Percentiles rank a stretch among this genome's conserved stretches.
Evolutionary conservation across 2,329 filamentous ascomycete species (phyloP).

Genomic region (Fusarium sp.): DNA sequence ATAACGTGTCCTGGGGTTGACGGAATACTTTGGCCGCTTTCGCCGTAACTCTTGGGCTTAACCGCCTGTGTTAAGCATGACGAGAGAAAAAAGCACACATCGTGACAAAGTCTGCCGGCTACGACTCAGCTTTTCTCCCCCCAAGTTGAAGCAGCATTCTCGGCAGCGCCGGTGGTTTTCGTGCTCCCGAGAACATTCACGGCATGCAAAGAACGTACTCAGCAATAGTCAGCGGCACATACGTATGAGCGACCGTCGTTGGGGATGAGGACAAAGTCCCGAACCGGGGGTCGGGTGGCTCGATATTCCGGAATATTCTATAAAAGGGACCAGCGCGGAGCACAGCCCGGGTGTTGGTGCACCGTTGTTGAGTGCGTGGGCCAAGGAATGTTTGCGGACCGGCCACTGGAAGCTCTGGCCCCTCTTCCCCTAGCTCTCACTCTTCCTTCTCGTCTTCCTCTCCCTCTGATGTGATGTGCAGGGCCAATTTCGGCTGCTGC

Average conservation of each 20-base stretch:
- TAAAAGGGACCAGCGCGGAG: constrained; percentile 38
- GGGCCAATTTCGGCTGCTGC: constrained; percentile 39
- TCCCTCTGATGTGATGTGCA: constrained; percentile 32
- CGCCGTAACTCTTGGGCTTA: no score
- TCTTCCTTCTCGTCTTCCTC: constrained; percentile 1
- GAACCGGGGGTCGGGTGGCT: constrained; percentile 24
- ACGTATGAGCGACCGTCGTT: background rate
- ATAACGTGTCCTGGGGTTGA: no score
- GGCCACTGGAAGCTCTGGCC: background rate
- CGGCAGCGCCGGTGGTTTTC: no score
- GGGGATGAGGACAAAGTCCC: constrained; percentile 13
- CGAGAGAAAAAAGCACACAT: no score
- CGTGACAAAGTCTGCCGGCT: no score
- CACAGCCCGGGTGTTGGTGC: constrained; percentile 19
- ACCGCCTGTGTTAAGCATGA: no score
- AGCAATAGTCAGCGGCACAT: background rate
- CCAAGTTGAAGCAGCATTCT: no score
- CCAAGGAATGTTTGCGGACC: no score
- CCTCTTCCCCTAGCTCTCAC: constrained; percentile 12
- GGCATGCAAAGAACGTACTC: background rate
- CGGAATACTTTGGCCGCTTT: no score
- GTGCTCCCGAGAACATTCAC: no score
- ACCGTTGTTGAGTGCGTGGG: background rate
- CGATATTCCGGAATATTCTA: constrained; percentile 45
- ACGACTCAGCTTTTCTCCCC: no score